Evolutionary conservation across 2,329 filamentous ascomycete species (phyloP).

Genomic region (Fusarium subtropicale): DNA sequence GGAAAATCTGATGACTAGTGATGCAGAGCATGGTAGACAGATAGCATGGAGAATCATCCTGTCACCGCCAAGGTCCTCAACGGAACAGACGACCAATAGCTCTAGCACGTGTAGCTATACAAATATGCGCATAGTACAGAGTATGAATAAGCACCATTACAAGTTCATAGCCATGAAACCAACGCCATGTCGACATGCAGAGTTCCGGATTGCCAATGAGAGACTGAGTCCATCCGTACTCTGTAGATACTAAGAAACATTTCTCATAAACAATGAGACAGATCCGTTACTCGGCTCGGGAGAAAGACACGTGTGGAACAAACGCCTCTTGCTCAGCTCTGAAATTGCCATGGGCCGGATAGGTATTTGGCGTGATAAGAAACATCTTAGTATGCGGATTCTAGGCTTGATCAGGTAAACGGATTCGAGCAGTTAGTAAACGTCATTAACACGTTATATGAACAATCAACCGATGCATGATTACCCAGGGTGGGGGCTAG

Average conservation of each 20-base stretch:
- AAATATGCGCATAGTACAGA: background rate
- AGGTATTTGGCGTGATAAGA: slow-evolving; percentile 17
- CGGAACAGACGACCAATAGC: slow-evolving; percentile 38
- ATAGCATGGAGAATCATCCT: slow-evolving; percentile 16
- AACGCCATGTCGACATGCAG: background rate
- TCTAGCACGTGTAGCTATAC: slow-evolving; percentile 24
- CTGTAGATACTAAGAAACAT: background rate
- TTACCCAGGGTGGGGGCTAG: slow-evolving; percentile 31
- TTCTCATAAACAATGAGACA: background rate
- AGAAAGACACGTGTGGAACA: background rate
- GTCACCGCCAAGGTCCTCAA: slow-evolving; percentile 20
- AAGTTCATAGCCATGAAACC: slow-evolving; percentile 15
- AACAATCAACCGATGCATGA: slow-evolving; percentile 1
- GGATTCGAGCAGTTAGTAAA: slow-evolving; percentile 6
- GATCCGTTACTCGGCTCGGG: background rate
- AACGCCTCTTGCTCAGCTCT: slow-evolving; percentile 25
- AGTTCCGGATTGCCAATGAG: background rate
- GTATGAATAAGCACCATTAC: slow-evolving; percentile 6
- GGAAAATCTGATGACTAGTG: background rate
- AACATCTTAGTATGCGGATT: slow-evolving; percentile 9
- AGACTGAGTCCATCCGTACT: background rate
- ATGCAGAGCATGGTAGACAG: background rate
- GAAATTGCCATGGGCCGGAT: slow-evolving; percentile 36
- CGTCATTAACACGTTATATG: slow-evolving; percentile 26
- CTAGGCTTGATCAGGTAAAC: slow-evolving; percentile 39